Evolutionary conservation across 169 alveolate genomes (phyloP), one percentile per base, ranked within the genome.

Genomic region (Plasmodium knowlesi): DNA sequence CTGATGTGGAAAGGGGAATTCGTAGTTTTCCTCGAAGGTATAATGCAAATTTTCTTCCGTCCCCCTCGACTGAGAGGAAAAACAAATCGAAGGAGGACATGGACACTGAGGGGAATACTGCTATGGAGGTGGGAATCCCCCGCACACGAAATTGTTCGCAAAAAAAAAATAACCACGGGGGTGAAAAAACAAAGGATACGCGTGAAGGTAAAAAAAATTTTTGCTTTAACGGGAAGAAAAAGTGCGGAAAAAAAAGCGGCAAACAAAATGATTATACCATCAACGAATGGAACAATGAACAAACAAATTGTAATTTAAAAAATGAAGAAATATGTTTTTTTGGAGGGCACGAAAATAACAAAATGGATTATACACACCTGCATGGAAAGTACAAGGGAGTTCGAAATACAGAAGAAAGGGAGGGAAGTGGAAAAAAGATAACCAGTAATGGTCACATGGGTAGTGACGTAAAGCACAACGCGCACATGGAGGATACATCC

Each of bases 241-340:
- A 43, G 54, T 41, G n/a, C 46, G 39, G 19, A 25, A 57, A 19
- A 37, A 80, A 34, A 19, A 46, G 19, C 57, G 32, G 30, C 30
- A 41, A 19, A 30, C 61, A 80, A 80, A 80, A 80, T 32, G 19
- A 57, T 80, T 80, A 6, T 22, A n/a, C 3, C 37, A 25, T 43
- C 22, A 34, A 80, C 71, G 72, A 43, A 80, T 80, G 85, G 25
- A 46, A 80, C 28, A 25, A 80, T 37, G 61, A 34, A n/a, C 34
- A 78, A 46, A 80, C 30, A 80, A 80, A 39, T n/a, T 80, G 16
- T n/a, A 9, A 80, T 41, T 39, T 39, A 19, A 80, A 80, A 41
- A 46, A 41, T 46, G 72, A 82, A 82, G 39, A 71, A 54, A 83
- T 61, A 61, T 9, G 71, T n/a, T 57, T 61, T 83, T 61, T 34